Percentiles rank a stretch among this genome's conserved stretches.
Conservation (phyloP, 2,329 filamentous ascomycete species). For the Aspergillus bombycis region DNA sequence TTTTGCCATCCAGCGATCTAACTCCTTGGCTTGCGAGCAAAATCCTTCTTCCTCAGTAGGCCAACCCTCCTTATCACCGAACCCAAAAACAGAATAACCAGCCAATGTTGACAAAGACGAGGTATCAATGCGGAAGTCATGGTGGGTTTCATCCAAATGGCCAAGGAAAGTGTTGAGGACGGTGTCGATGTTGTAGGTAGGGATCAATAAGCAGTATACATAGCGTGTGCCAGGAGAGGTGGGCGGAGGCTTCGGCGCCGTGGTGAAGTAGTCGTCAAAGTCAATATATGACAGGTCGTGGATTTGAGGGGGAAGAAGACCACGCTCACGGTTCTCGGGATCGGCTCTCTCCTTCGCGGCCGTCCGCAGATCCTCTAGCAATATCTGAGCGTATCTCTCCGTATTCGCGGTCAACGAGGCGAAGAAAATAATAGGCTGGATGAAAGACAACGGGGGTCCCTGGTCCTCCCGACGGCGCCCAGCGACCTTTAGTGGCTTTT, state of each 20-base stretch:
- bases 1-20: slow-evolving; percentile 98
- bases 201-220: slow-evolving; percentile 83
- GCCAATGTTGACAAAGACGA: slow-evolving; percentile 74
- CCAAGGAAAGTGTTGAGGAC: slow-evolving; percentile 85
- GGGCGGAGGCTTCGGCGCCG: slow-evolving; percentile 65
- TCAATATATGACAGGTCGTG: slow-evolving; percentile 84
- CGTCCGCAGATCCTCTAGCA: slow-evolving; percentile 60
- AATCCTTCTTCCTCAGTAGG: slow-evolving; percentile 87
- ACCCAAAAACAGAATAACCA: slow-evolving; percentile 91
- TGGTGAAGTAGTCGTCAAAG: slow-evolving; percentile 90
- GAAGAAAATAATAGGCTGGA: slow-evolving; percentile 80
- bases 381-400: slow-evolving; percentile 68
- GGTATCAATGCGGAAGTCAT: slow-evolving; percentile 96
- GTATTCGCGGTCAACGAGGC: slow-evolving; percentile 86
- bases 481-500: slow-evolving; percentile 34
- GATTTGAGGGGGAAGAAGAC: slow-evolving; percentile 62
- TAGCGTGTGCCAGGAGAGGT: slow-evolving; percentile 56
- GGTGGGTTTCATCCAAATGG: slow-evolving; percentile 87
- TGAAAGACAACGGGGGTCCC: slow-evolving; percentile 27
- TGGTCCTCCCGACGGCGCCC: slow-evolving; percentile 24
- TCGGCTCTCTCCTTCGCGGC: slow-evolving; percentile 36
- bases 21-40: slow-evolving; percentile 86
- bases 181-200: slow-evolving; percentile 94
- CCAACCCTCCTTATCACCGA: slow-evolving; percentile 91
- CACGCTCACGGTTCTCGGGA: slow-evolving; percentile 28